Percentiles rank a stretch among this genome's conserved stretches.
Conservation (phyloP, 2,329 filamentous ascomycete genomes). For the Ophiognomonia clavigignenti-juglandacearum region DNA sequence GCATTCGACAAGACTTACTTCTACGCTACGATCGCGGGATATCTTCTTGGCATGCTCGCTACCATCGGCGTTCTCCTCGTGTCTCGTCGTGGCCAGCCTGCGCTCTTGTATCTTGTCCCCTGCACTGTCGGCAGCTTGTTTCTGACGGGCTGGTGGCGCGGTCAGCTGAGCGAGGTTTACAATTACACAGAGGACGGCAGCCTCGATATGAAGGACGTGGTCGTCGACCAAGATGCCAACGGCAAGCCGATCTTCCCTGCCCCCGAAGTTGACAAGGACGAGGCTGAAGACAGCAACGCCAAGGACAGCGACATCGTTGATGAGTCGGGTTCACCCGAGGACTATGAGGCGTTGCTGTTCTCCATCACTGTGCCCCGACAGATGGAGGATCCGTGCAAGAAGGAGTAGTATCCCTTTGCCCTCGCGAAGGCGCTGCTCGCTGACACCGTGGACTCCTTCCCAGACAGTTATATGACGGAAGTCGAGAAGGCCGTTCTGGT, state of each 20-base stretch:
- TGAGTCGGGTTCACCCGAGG: constrained; percentile 21
- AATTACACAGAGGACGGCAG: constrained; percentile 70
- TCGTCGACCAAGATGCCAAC: constrained; percentile 49
- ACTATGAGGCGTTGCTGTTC: constrained; percentile 23
- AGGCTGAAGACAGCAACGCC: constrained; percentile 17
- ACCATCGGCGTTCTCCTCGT: constrained; percentile 73
- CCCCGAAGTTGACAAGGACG: constrained; percentile 24
- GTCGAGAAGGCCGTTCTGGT: too few relatives aligned
- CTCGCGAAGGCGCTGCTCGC: too few relatives aligned
- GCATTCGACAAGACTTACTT: constrained; percentile 84
- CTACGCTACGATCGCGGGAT: constrained; percentile 69
- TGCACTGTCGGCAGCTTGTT: constrained; percentile 72
- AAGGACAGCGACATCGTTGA: constrained; percentile 32
- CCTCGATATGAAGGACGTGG: constrained; percentile 48
- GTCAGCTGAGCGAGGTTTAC: constrained; percentile 75
- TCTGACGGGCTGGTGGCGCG: constrained; percentile 64
- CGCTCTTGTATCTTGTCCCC: constrained; percentile 87
- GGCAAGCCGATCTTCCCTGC: constrained; percentile 35
- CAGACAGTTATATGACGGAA: too few relatives aligned
- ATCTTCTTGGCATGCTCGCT: constrained; percentile 68
- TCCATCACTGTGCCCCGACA: constrained; percentile 21
- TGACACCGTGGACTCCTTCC: too few relatives aligned
- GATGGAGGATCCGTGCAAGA: constrained; percentile 1
- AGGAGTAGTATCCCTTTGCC: constrained; percentile 15
- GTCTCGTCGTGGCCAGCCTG: constrained; percentile 82